Base-by-base conservation (phyloP, 2,329 filamentous ascomycete genomes). In the Elsinoe australis region DNA sequence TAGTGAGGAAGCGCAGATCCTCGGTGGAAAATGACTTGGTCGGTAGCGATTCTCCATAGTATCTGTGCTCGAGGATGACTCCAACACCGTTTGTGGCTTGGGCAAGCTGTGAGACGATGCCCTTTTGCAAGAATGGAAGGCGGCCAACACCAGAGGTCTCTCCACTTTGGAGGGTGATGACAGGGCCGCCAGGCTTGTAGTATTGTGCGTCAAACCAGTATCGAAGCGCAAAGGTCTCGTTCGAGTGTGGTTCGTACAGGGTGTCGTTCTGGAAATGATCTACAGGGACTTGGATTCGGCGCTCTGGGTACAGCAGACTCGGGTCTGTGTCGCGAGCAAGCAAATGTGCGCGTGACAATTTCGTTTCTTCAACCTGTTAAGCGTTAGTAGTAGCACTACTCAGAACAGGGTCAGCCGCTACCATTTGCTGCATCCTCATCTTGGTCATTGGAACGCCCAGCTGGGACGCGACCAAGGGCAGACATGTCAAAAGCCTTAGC, bases 191-290 rank as follows among this genome's bases (percentile, higher is more conserved):
- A 0, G 75, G 68, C 60, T 80, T 74, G 67, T 94, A 94, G 67
- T 85, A 75, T 35, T 75, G 75, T 1, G 81, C 78, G 59, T 94
- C 87, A 56, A 90, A 87, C 83, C 83, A 94, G 69, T 92, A 94
- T 8, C 86, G 78, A 39, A 90, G 69, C 17, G 78, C 65, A 64
- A 87, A 94, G 1, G 67, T 75, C 19, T 64, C 81, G 55, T 83
- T 69, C 6, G 75, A 78, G 63, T 94, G 87, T 28, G 87, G 86
- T 62, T 82, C 84, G 60, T 94, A 94, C 41, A 72, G 69, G 2
- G 79, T 76, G 48, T 88, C 82, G 59, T 90, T 87, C 65, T 85
- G 85, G 67, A 92, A 94, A 61, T 92, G 85, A 63, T 94, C 87
- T 26, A 94, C 71, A 0, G 76, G 77, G 1, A 76, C 71, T 0